Evolutionary conservation across 2,329 filamentous ascomycete species (phyloP), one percentile per base, ranked within the genome.

Genomic region (Hymenoscyphus albidus): DNA sequence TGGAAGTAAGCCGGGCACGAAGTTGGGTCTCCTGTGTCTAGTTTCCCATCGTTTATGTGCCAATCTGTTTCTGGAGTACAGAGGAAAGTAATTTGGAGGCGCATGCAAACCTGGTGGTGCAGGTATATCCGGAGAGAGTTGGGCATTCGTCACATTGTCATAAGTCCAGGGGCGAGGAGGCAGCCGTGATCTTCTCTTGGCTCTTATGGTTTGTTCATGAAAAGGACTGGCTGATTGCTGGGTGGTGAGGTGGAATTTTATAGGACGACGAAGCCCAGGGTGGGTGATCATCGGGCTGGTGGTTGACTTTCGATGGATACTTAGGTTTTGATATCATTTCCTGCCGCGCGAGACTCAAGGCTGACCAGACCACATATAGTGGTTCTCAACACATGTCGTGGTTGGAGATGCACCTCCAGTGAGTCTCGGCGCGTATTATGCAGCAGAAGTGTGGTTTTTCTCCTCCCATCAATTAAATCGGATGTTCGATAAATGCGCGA

Each of bases 21-120:
- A 32, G 40, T 59, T 58, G 48, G n/a, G 32, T 57, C 16, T 62
- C 16, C 16, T 40, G 27, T 38, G 54, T n/a, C 44, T 42, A 31
- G n/a, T 51, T 18, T 51, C 44, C 44, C 44, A 51, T 27, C 44
- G 18, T 51, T 12, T 22, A 51, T 51, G 44, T 51, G 44, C 44
- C 44, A 4, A 3, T 10, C 9, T n/a, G 22, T 51, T 51, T 4
- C 44, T 51, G n/a, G n/a, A 22, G 12, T 51, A 51, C n/a, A 51
- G 44, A 22, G 44, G 44, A 59, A 42, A 42, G n/a, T 18, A n/a
- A 32, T 31, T 10, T 59, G 44, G 38, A 2, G n/a, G 56, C 31
- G 31, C n/a, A 18, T 51, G 44, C 9, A n/a, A 51, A 18, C 44
- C 44, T 51, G 44, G n/a, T 51, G 44, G n/a, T 27, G 44, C 44